A percentile compares a stretch with the other conserved stretches of the same genome.
Evolutionary conservation across 371 early-diverging fungal genomes (phyloP).

Genomic region (Apophysomyces sp.): DNA sequence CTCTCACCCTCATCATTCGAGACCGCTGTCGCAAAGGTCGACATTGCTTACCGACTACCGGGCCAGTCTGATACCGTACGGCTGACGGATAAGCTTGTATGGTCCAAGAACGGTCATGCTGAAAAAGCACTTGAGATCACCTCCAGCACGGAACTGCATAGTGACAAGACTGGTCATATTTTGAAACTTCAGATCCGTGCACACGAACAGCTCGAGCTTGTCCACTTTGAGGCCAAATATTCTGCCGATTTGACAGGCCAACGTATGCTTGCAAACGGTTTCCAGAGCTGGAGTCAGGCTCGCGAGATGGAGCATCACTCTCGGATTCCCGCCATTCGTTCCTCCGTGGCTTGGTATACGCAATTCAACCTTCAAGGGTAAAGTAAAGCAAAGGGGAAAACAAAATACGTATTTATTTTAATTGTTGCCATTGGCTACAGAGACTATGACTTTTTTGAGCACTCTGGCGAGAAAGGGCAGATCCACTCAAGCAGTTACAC

Average conservation of each 20-base stretch:
- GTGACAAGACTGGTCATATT: slow-evolving; percentile 15
- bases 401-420: no score
- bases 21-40: slow-evolving; percentile 14
- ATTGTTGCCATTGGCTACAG: slow-evolving; percentile 11
- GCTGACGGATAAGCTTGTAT: slow-evolving; percentile 16
- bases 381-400: slow-evolving; percentile 4
- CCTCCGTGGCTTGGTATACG: slow-evolving; percentile 37
- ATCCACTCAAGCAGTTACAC: slow-evolving; percentile 60
- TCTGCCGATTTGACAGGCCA: slow-evolving; percentile 28
- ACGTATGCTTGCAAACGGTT: slow-evolving; percentile 55
- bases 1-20: slow-evolving; percentile 21
- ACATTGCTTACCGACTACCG: slow-evolving; percentile 17
- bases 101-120: slow-evolving; percentile 14
- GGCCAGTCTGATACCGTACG: slow-evolving; percentile 10
- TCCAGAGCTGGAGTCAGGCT: slow-evolving; percentile 59
- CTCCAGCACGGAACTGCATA: slow-evolving; percentile 9
- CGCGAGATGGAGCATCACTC: slow-evolving; percentile 29
- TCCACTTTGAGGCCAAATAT: slow-evolving; percentile 33
- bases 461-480: slow-evolving; percentile 49
- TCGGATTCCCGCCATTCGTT: slow-evolving; percentile 36
- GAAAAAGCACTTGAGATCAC: slow-evolving; percentile 18
- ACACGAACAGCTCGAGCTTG: slow-evolving; percentile 21
- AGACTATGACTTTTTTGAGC: slow-evolving; percentile 54
- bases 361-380: slow-evolving; percentile 52
- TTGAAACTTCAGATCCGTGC: slow-evolving; percentile 19